Evolutionary conservation across 2,329 filamentous ascomycete species (phyloP).

Genomic region (Trichoderma pleuroti): DNA sequence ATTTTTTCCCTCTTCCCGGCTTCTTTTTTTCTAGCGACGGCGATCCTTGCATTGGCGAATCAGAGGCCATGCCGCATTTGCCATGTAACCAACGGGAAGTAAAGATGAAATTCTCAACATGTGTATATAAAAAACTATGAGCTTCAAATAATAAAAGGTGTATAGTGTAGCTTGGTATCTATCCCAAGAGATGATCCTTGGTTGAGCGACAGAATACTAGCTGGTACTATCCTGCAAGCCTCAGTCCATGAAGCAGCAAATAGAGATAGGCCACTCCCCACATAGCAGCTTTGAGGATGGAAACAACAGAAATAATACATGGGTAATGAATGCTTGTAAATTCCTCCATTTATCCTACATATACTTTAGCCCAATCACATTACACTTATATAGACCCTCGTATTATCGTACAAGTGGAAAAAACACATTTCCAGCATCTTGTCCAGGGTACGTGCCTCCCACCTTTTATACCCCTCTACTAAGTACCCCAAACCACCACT

Average conservation of each 20-base stretch:
- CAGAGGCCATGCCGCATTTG: not conserved
- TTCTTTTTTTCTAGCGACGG: not conserved
- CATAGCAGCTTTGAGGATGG: not conserved
- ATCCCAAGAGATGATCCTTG: no score
- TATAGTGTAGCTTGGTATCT: no score
- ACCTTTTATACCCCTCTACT: not conserved
- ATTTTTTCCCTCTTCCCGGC: not conserved
- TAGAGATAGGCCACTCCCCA: not conserved
- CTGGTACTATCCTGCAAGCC: no score
- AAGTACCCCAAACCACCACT: not conserved
- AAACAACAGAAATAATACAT: not conserved
- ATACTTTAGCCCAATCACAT: not conserved
- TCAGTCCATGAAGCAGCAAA: no score
- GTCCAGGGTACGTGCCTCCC: not conserved
- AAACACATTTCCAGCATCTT: not conserved
- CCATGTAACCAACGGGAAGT: no score
- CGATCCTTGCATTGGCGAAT: slow-evolving; percentile 18
- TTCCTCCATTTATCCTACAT: not conserved
- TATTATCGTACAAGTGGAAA: not conserved
- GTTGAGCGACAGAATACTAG: no score
- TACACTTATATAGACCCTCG: not conserved
- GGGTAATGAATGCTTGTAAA: not conserved
- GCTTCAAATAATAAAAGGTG: not conserved
- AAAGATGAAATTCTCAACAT: not conserved
- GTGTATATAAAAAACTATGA: not conserved